Evolutionary conservation across 164 flowering plant genomes (phyloP), one percentile per base, ranked within the genome.

Genomic region (Kingdonia uniflora): DNA sequence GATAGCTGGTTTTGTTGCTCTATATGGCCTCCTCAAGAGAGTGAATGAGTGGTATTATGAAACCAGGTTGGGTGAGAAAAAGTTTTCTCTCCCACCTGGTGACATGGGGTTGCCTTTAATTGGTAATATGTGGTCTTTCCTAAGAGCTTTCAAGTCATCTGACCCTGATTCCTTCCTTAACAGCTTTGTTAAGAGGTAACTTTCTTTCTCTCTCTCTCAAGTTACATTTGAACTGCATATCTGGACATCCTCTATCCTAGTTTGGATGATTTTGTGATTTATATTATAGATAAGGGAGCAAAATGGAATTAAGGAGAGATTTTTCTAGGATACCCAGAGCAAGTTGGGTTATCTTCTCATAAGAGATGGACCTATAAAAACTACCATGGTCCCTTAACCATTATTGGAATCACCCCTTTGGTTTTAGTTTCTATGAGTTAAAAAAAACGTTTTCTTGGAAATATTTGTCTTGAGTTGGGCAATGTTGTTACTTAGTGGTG

Each of bases 101-200:
- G 95, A 91, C 52, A 20, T 85, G 61, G 98, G 95, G 0, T 84
- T 76, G 85, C 98, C 95, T 56, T 60, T 80, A 33, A 65, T 91
- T 46, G 98, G 98, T 0, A 85, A 82, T 53, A 90, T 87, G 96
- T 81, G 71, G 77, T 57, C 82, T 16, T 91, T 91, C 45, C 76
- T 87, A 49, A 51, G 62, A 19, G 95, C 96, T 21, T 91, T 83
- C 82, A 85, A 85, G 73, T 76, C 85, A 39, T 14, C 17, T 1
- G 53, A 84, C 25, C 98, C 98, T 68, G 98, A 91, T 25, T 65
- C 87, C 29, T 91, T 87, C 88, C 48, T 79, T 58, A 58, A 73
- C 50, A 24, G 54, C 75, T 77, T 68, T 53, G 60, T 74, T 38
- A 33, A 68, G 70, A 91, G 89, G 96, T 67, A 54, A 43, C 41